Percentiles rank a stretch among this genome's conserved stretches.
These are phyloP conservation scores for Verticillium klebahnii DNA, from an alignment of 2,329 filamentous ascomycete species.

Conservation along the genomic window DNA sequence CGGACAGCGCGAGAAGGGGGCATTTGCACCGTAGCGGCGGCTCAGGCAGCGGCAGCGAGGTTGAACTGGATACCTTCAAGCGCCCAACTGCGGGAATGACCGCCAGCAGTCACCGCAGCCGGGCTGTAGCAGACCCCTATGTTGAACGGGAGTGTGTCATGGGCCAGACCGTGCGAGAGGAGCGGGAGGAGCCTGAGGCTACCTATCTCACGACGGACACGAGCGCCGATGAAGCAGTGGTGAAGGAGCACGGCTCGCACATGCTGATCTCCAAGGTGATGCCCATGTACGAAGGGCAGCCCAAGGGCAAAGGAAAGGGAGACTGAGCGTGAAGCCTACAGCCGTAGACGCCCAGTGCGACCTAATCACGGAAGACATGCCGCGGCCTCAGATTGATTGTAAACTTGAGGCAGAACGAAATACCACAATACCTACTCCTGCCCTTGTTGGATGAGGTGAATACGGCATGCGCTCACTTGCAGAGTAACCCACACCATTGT, in stretches of 20 bases:
- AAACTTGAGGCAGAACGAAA: not conserved
- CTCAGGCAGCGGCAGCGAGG: constrained; percentile 11
- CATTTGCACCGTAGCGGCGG: constrained; percentile 6
- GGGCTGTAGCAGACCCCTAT: constrained; percentile 15
- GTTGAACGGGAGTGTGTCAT: constrained; percentile 29
- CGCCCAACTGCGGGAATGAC: not conserved
- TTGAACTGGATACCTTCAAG: constrained; percentile 22
- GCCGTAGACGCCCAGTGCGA: too few relatives aligned
- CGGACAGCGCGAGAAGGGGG: not conserved
- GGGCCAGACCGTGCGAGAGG: constrained; percentile 31
- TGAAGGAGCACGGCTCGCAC: constrained; percentile 7
- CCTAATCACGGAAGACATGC: not conserved
- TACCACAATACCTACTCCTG: too few relatives aligned
- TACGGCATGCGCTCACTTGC: too few relatives aligned
- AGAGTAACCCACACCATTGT: not conserved
- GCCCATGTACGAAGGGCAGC: constrained; percentile 2
- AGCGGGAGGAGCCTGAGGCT: constrained; percentile 19
- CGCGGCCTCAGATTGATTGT: not conserved
- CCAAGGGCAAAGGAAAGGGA: not conserved
- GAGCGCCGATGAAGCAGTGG: not conserved
- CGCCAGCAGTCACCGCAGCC: constrained; percentile 12
- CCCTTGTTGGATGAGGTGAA: too few relatives aligned
- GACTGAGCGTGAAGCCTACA: not conserved
- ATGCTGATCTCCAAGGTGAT: constrained; percentile 12
- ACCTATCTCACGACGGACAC: constrained; percentile 1